Evolutionary conservation across 176 grass and related monocot species (phyloP), one percentile per base, ranked within the genome.

Genomic region (Musa schizocarpa): DNA sequence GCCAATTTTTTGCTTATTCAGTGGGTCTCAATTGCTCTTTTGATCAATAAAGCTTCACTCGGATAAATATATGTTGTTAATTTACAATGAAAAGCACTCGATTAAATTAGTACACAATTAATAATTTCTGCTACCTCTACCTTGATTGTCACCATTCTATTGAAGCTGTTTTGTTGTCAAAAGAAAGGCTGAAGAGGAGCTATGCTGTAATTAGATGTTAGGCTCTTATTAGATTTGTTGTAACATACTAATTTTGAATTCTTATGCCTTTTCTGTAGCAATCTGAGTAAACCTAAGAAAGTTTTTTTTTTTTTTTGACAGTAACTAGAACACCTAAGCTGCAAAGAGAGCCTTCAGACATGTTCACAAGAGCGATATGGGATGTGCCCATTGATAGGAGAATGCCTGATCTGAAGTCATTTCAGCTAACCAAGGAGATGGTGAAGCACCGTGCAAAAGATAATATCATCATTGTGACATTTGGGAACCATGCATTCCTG

Each of bases 401-500:
- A 76, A 85, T 96, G 87, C 89, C 89, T 5, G 78, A 72, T 74
- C 75, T 76, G 56, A 72, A 86, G 68, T 76, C 80, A 2, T 96
- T 96, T 70, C 81, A 63, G 20, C 92, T 96, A 56, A 88, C 85
- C 68, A 83, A 81, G 23, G 73, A 82, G 50, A 92, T 90, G 89
- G 89, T 88, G 68, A 49, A 82, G 51, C 59, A 80, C 22, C 89
- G 83, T 25, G 92, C 83, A 24, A 78, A 85, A 70, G 81, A 53
- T 57, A 91, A 88, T 68, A 82, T 83, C 52, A 90, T 96, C 48
- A 77, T 92, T 50, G 83, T 96, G 53, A 92, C 89, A 50, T 96
- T 96, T 62, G 92, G 92, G 22, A 96, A 92, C 77, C 73, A 88
- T 53, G 89, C 92, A 43, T 96, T 90, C 79, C 78, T 96, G 64